Conservation (phyloP, 176 grass and related monocot species). For the Poa pratensis region DNA sequence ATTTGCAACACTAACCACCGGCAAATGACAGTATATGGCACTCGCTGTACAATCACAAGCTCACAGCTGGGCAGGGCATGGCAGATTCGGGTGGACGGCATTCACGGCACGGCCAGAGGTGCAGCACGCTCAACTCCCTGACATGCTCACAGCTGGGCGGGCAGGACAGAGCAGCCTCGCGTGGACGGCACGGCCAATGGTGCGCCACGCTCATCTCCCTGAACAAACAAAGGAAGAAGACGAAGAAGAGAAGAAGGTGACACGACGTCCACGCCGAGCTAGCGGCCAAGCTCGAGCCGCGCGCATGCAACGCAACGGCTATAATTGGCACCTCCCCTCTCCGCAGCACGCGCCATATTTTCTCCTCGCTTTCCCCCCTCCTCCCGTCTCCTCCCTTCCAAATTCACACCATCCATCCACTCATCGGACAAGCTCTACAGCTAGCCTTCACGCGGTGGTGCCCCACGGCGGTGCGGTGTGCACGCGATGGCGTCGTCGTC, state of each 20-base stretch:
- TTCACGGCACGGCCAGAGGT: no score
- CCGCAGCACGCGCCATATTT: conserved; percentile 40
- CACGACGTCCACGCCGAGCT: neutral
- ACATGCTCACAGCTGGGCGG: neutral
- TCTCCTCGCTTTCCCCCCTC: neutral
- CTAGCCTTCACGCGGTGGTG: neutral
- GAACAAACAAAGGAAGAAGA: neutral
- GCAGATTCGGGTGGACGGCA: no score
- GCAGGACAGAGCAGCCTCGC: neutral
- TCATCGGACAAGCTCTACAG: neutral
- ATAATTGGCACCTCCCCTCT: conserved; percentile 39
- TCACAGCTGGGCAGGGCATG: no score
- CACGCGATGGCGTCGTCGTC: conserved; percentile 36
- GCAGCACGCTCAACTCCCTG: no score
- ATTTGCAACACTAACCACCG: no score
- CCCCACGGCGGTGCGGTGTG: neutral
- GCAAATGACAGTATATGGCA: no score
- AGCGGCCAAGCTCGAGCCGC: neutral
- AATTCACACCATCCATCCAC: conserved; percentile 19
- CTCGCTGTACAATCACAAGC: no score
- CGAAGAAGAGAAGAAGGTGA: neutral
- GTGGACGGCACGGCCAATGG: conserved; percentile 3
- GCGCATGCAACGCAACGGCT: conserved; percentile 55
- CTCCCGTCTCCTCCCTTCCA: neutral
- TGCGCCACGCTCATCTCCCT: neutral